These are phyloP conservation scores for Trichosporon asahii DNA, from an alignment of 1,284 basidiomycete genomes.

Conservation along the genomic window DNA sequence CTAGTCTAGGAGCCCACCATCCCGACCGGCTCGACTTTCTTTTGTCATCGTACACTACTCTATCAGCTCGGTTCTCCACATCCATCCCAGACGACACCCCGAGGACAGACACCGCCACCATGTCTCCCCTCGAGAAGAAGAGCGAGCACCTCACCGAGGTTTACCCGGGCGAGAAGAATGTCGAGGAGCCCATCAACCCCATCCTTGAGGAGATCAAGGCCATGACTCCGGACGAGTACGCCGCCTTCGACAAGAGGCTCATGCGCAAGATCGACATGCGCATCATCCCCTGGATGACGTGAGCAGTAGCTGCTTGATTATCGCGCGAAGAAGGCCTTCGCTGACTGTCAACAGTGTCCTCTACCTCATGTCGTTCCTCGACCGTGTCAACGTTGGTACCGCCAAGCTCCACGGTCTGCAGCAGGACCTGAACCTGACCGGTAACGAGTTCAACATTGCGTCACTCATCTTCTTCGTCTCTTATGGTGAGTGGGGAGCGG, in stretches of 20 bases:
- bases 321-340: neutral
- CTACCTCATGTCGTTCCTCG: conserved; percentile 53
- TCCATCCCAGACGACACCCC: neutral
- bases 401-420: conserved; percentile 50
- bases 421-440: conserved; percentile 47
- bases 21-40: neutral
- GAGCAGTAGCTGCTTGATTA: conserved; percentile 30
- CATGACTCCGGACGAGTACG: conserved; percentile 41
- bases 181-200: neutral
- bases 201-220: conserved; percentile 29
- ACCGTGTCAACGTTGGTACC: conserved; percentile 54
- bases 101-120: neutral
- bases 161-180: conserved; percentile 2
- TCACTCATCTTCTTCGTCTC: conserved; percentile 48
- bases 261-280: conserved; percentile 48
- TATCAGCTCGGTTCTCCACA: neutral
- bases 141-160: neutral
- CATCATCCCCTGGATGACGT: conserved; percentile 52
- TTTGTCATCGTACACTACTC: neutral
- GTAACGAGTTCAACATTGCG: conserved; percentile 48
- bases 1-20: neutral
- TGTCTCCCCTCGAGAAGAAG: neutral
- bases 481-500: conserved; percentile 12
- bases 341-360: conserved; percentile 29
- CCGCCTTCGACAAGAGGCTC: conserved; percentile 40